Evolutionary conservation across 2,329 filamentous ascomycete species (phyloP), one percentile per base, ranked within the genome.

Genomic region (Monosporascus sp.): DNA sequence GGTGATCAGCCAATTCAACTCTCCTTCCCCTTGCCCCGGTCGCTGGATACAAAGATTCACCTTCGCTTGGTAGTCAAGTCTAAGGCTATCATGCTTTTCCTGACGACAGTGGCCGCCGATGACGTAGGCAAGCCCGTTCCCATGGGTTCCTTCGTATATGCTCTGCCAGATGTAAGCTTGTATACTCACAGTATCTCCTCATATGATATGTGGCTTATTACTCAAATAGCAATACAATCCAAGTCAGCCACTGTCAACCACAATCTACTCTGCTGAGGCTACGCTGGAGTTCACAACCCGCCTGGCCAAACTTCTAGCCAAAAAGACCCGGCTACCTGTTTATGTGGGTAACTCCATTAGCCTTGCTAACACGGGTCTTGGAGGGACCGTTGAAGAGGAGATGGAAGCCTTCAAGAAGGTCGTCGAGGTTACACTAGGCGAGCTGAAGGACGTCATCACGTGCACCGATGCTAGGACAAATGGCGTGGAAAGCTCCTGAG

Each of bases 91-190:
- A 68, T 83, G 51, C 67, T 87, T n/a, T 83, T 83, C 62, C 70
- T 87, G 46, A 82, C 83, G 1, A 86, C 84, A 0, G 75, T 79
- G 3, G 67, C 77, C 25, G 73, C 74, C 51, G 81, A 81, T 50
- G 78, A 83, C 42, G 67, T 70, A n/a, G 73, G 73, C 14, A 66
- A 70, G 8, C 67, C 76, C 7, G 74, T 80, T 41, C 74, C 80
- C 48, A 79, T 97, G 71, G 93, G 94, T 3, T 96, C 90, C 48
- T 93, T 97, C 66, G 89, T 97, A 46, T 97, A 96, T 68, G 89
- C 92, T 3, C 82, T 99, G 68, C 93, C 94, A 17, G 88, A 96
- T 73, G 94, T 96, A 74, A 62, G 74, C 68, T 15, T 25, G 25
- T 51, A 20, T 42, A 42, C 46, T 17, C 18, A n/a, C 44, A 6